These are phyloP conservation scores for Gamsiella multidivaricata DNA, from an alignment of 192 early-diverging fungal genomes.

Conservation along the genomic window DNA sequence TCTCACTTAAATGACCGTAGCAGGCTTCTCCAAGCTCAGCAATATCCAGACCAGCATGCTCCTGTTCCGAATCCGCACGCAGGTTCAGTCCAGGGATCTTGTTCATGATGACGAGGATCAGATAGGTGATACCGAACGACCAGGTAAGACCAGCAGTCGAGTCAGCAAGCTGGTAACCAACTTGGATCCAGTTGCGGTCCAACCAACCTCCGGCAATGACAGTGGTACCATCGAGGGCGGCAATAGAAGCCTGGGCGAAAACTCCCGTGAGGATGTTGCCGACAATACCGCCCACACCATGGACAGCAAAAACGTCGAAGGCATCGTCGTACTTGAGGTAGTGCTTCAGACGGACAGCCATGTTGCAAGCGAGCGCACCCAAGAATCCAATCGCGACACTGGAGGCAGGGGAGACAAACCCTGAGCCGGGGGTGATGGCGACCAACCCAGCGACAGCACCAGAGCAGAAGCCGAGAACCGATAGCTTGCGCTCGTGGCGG, in stretches of 20 bases:
- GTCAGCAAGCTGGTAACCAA: slow-evolving; percentile 84
- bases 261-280: slow-evolving; percentile 92
- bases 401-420: slow-evolving; percentile 87
- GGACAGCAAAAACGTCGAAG: slow-evolving; percentile 91
- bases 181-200: slow-evolving; percentile 74
- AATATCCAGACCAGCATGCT: slow-evolving; percentile 78
- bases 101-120: slow-evolving; percentile 82
- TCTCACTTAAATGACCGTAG: slow-evolving; percentile 62
- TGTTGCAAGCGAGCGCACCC: slow-evolving; percentile 81
- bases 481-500: slow-evolving; percentile 82
- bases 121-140: slow-evolving; percentile 79
- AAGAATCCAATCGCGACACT: slow-evolving; percentile 83
- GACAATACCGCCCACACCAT: slow-evolving; percentile 86
- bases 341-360: slow-evolving; percentile 85
- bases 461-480: slow-evolving; percentile 93
- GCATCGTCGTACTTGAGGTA: slow-evolving; percentile 91
- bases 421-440: slow-evolving; percentile 92
- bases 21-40: slow-evolving; percentile 84
- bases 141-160: slow-evolving; percentile 75
- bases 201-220: slow-evolving; percentile 75
- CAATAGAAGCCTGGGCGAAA: slow-evolving; percentile 86
- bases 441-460: slow-evolving; percentile 94
- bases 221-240: slow-evolving; percentile 72
- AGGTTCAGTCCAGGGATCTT: slow-evolving; percentile 81
- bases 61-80: slow-evolving; percentile 77